Base-by-base conservation (phyloP, 768 basidiomycete genomes). In the Suillus subalutaceus region DNA sequence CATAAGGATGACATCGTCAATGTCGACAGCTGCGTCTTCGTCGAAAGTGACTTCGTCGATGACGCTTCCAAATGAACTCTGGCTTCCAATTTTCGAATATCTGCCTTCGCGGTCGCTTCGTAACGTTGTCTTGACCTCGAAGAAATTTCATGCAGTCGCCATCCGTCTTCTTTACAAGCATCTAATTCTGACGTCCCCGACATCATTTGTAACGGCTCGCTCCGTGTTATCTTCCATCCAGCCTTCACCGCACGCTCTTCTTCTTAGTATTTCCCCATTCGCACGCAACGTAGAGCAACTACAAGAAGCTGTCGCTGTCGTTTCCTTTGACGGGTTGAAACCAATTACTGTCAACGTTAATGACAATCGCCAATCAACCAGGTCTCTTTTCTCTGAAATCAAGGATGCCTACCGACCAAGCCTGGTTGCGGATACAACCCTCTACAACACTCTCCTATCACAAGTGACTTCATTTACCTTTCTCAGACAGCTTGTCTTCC, bases 401-500 rank as follows among this genome's bases (percentile, higher is more conserved):
- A 66, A 9, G 40, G 72, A 72, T 10, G 38, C 60, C 3, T 73
- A 77, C 3, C 74, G 74, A 66, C 66, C 69, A 1, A 74, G 74
- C 58, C 37, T 71, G 1, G 67, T 77, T 35, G 75, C 74, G 0
- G 56, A 74, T 18, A 69, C 66, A 23, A 35, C 68, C 69, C 63
- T 76, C 64, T 76, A 74, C 65, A 69, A 20, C 46, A 30, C 69
- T 72, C 65, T 76, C 53, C 74, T 74, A 63, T 68, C n/a, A 35
- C 67, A 69, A 7, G 66, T 70, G 0, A 0, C 35, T 12, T 23
- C 72, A 0, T 84, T 84, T 63, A 65, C 68, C 10, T 77, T 75
- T 67, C 74, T 85, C 15, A 70, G 74, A 16, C 77, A 78, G 23
- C 78, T 85, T 62, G 71, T 75, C 0, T 79, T 84, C 68, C 72